Conservation (phyloP, 2,329 filamentous ascomycete genomes). For the Helicocarpus griseus region DNA sequence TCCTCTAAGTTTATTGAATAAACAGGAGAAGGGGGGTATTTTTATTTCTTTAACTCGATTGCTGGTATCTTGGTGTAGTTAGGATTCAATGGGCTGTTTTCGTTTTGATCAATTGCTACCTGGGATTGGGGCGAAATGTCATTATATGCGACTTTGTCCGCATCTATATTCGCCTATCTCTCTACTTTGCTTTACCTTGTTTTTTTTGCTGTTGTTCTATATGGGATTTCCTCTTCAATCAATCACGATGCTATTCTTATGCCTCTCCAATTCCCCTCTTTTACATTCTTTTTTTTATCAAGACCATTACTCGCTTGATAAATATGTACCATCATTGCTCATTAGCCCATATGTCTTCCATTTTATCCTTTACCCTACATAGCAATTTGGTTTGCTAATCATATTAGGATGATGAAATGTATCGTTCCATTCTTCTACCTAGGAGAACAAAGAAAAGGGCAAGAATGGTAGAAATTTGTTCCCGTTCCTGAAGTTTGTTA, state of each 20-base stretch:
- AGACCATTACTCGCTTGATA: not conserved
- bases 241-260: not conserved
- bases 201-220: not conserved
- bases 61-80: not conserved
- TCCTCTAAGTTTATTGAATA: slow-evolving; percentile 17
- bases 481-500: too few species aligned
- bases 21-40: too few species aligned
- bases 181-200: not conserved
- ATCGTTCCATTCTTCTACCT: too few species aligned
- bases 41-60: too few species aligned
- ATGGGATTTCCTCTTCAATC: not conserved
- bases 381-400: not conserved
- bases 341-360: not conserved
- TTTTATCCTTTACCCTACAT: too few species aligned
- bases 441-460: too few species aligned
- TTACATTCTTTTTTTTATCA: not conserved
- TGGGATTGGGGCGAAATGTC: not conserved
- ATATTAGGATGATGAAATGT: too few species aligned
- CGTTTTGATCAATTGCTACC: not conserved
- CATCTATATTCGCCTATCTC: not conserved
- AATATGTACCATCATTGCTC: not conserved
- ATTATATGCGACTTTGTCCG: too few species aligned
- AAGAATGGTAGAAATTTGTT: too few species aligned
- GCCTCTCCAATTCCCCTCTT: not conserved
- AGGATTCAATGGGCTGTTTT: not conserved